Percentiles rank a stretch among this genome's conserved stretches.
Evolutionary conservation across 305 asterid species (phyloP).

Genomic region (Plantago coronopus): DNA sequence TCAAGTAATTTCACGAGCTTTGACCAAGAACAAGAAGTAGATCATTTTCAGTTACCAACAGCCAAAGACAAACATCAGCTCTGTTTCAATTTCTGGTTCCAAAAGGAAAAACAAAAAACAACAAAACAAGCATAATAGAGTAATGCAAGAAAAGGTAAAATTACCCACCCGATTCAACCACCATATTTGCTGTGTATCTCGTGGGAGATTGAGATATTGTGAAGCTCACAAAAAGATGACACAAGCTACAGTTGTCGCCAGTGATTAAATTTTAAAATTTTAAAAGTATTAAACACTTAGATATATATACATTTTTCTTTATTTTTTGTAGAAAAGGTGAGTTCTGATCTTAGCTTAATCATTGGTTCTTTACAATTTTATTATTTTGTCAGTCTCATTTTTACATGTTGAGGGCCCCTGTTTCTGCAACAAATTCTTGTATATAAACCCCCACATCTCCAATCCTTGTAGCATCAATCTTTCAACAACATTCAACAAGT

Average conservation of each 20-base stretch:
- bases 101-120: too few relatives aligned
- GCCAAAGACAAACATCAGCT: too few relatives aligned
- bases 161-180: conserved; percentile 48
- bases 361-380: conserved; percentile 32
- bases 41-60: too few relatives aligned
- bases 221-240: conserved; percentile 43
- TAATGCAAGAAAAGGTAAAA: conserved; percentile 9
- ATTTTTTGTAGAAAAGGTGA: conserved; percentile 21
- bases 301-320: conserved; percentile 22
- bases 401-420: conserved; percentile 29
- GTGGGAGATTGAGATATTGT: conserved; percentile 50
- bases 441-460: conserved; percentile 31
- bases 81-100: too few relatives aligned
- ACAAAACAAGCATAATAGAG: background rate
- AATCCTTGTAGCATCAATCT: conserved; percentile 22
- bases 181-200: conserved; percentile 65
- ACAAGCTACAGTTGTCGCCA: conserved; percentile 72
- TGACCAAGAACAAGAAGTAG: background rate
- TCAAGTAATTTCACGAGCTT: too few relatives aligned
- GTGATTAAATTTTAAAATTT: conserved; percentile 18
- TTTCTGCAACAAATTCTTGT: conserved; percentile 19
- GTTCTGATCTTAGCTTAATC: conserved; percentile 55
- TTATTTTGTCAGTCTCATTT: conserved; percentile 10
- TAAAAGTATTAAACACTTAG: background rate
- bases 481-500: conserved; percentile 31